These are phyloP conservation scores for Claviceps arundinis DNA, from an alignment of 2,329 filamentous ascomycete genomes.

Conservation along the genomic window DNA sequence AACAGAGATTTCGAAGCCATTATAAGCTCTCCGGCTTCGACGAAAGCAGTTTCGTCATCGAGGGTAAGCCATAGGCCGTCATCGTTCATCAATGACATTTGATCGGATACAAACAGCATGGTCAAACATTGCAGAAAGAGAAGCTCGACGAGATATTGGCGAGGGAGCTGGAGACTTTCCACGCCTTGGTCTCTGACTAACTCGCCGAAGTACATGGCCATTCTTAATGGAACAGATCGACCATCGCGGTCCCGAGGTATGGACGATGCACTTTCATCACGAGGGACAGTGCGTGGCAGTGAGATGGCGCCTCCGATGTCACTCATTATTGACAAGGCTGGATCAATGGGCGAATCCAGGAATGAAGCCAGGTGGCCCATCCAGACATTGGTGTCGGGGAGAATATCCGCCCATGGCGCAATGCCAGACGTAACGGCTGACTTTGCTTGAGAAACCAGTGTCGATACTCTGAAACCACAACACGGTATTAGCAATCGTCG, in stretches of 20 bases:
- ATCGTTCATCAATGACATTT: conserved; percentile 31
- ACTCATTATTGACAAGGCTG: conserved; percentile 61
- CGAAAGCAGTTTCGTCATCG: conserved; percentile 19
- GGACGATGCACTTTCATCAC: neutral
- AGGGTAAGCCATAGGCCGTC: conserved; percentile 34
- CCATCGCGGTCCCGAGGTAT: conserved; percentile 51
- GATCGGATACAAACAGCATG: conserved; percentile 38
- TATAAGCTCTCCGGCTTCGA: conserved; percentile 30
- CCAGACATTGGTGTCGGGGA: conserved; percentile 57
- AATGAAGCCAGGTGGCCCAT: conserved; percentile 43
- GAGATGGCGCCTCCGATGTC: conserved; percentile 57
- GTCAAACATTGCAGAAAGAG: conserved; percentile 38
- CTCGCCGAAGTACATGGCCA: conserved; percentile 55
- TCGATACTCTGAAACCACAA: conserved; percentile 29
- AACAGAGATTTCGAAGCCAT: conserved; percentile 26
- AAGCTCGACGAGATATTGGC: conserved; percentile 32
- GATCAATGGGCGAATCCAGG: conserved; percentile 37
- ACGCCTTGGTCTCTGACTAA: conserved; percentile 39
- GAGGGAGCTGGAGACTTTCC: conserved; percentile 25
- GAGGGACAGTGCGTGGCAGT: conserved; percentile 24
- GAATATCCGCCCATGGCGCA: conserved; percentile 30
- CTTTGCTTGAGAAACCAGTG: conserved; percentile 34
- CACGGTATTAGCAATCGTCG: neutral
- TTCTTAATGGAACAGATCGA: conserved; percentile 59
- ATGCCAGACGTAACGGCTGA: conserved; percentile 16